phyloP scores from a whole-genome alignment of 208 protist species.

The Crithidia sp. region DNA sequence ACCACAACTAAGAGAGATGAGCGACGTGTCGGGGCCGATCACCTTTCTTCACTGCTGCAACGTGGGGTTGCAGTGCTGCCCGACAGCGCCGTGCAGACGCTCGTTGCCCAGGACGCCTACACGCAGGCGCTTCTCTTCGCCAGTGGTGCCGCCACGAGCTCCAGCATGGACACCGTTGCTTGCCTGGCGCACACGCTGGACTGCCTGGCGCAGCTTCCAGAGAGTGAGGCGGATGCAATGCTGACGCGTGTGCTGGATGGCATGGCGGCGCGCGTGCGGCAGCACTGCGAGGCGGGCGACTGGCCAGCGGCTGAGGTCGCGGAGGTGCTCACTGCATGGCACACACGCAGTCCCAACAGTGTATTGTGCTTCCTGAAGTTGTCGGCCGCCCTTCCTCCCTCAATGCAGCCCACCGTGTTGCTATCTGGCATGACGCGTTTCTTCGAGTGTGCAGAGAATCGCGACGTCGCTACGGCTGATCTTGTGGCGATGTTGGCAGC shows the following conservation, averaged over 20 bases:
- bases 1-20: not conserved
- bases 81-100: slow-evolving; percentile 2
- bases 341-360: slow-evolving; percentile 29
- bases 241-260: slow-evolving; percentile 6
- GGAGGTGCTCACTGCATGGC: slow-evolving; percentile 38
- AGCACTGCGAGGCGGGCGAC: slow-evolving; percentile 9
- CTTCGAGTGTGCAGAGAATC: slow-evolving; percentile 14
- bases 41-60: slow-evolving; percentile 13
- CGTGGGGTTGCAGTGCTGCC: slow-evolving; percentile 15
- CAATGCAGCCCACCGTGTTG: slow-evolving; percentile 31
- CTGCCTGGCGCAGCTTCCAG: slow-evolving; percentile 27
- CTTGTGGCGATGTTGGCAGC: slow-evolving; percentile 3
- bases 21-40: slow-evolving; percentile 7
- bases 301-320: slow-evolving; percentile 28
- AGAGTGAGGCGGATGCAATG: slow-evolving; percentile 8
- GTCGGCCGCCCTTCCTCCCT: slow-evolving; percentile 17
- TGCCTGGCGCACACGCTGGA: slow-evolving; percentile 26
- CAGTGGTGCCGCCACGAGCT: slow-evolving; percentile 7
- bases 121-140: slow-evolving; percentile 43
- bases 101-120: slow-evolving; percentile 25
- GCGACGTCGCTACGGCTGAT: slow-evolving; percentile 17
- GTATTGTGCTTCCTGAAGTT: slow-evolving; percentile 32
- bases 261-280: slow-evolving; percentile 2
- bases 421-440: slow-evolving; percentile 21
- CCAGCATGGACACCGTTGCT: slow-evolving; percentile 25